Conservation (phyloP, 208 protist genomes). For the Acanthamoeba royreba region DNA sequence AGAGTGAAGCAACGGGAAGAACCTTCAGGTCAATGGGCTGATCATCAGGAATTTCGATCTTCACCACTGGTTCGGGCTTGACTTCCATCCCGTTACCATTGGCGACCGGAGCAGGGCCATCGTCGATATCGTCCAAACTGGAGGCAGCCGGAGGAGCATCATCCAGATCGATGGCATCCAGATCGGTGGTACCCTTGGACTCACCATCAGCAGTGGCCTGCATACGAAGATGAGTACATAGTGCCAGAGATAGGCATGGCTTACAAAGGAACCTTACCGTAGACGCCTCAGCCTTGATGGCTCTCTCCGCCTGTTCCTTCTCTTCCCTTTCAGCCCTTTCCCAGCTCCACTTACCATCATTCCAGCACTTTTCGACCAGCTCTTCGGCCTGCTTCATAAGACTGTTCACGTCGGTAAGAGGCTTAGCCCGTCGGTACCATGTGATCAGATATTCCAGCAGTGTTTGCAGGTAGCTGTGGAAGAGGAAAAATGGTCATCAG, state of each 20-base stretch:
- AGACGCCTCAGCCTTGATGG: not conserved
- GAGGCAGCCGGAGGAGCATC: not conserved
- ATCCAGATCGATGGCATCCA: slow-evolving; percentile 9
- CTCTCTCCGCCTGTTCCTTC: not conserved
- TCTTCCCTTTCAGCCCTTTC: not conserved
- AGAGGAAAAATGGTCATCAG: no score
- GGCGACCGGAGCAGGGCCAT: not conserved
- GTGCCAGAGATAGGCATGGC: not conserved
- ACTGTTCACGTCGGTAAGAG: not conserved
- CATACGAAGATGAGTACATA: not conserved
- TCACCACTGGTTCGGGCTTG: not conserved
- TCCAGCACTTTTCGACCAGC: not conserved
- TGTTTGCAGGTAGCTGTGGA: not conserved
- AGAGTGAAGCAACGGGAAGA: not conserved
- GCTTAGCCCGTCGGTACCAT: not conserved
- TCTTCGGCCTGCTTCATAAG: not conserved
- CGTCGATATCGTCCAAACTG: not conserved
- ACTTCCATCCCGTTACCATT: not conserved
- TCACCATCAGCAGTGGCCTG: not conserved
- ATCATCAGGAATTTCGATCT: slow-evolving; percentile 11
- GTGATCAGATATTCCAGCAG: slow-evolving; percentile 1
- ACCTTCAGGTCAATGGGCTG: slow-evolving; percentile 11
- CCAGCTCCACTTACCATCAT: slow-evolving; percentile 1
- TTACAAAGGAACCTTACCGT: not conserved
- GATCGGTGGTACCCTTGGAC: not conserved